Percentiles rank a stretch among this genome's conserved stretches.
phyloP scores from a whole-genome alignment of 1,284 basidiomycete species.

The Macrocystidia cucumis region DNA sequence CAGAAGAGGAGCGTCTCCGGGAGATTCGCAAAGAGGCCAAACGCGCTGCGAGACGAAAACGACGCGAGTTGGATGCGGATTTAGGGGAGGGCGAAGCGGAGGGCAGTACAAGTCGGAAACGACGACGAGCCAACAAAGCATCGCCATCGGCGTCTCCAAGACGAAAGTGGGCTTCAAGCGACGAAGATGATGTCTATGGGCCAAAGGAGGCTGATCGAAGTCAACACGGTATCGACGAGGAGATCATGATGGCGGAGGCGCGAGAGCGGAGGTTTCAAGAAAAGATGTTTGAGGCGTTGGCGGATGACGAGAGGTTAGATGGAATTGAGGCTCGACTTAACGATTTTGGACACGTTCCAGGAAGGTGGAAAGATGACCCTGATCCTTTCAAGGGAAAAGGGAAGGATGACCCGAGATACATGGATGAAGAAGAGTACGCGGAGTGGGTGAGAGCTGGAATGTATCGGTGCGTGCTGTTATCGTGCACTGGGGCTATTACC shows the following conservation, averaged over 20 bases:
- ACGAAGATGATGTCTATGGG: constrained; percentile 25
- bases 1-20: constrained; percentile 54
- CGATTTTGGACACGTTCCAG: constrained; percentile 60
- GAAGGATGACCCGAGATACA: constrained; percentile 42
- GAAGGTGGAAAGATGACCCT: constrained; percentile 31
- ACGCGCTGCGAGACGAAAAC: constrained; percentile 21
- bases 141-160: not conserved
- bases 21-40: constrained; percentile 41
- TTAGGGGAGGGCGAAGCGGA: no score
- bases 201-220: constrained; percentile 21
- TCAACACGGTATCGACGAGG: constrained; percentile 28
- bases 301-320: constrained; percentile 62
- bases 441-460: constrained; percentile 76
- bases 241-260: constrained; percentile 40
- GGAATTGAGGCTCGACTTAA: constrained; percentile 55
- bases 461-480: constrained; percentile 50
- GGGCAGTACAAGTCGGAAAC: no score
- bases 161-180: constrained; percentile 31
- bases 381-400: constrained; percentile 26
- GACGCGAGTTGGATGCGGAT: constrained; percentile 7
- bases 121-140: no score
- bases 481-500: not conserved
- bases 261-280: constrained; percentile 62
- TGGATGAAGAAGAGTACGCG: constrained; percentile 82
- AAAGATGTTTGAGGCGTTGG: constrained; percentile 54